These are phyloP conservation scores for Cronartium quercuum DNA, from an alignment of 1,284 basidiomycete genomes.

Conservation along the genomic window DNA sequence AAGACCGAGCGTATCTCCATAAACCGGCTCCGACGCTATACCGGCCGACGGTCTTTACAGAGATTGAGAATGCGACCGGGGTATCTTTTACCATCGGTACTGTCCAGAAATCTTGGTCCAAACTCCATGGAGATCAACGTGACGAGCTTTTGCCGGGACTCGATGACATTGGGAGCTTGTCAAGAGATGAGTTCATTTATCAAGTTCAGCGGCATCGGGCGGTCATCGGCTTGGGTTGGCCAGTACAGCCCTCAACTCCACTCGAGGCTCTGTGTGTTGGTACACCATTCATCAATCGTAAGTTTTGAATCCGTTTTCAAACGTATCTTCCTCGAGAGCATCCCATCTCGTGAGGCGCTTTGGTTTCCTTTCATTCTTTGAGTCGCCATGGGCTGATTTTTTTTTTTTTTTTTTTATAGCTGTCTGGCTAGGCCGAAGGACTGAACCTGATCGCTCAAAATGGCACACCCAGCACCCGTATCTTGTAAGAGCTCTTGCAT, in stretches of 20 bases:
- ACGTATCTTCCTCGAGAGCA: too few relatives aligned
- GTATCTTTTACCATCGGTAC: constrained; percentile 1
- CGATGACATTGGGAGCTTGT: not conserved
- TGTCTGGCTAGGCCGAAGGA: not conserved
- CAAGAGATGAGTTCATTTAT: not conserved
- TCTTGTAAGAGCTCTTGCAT: not conserved
- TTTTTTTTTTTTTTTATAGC: not conserved
- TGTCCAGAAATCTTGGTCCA: not conserved
- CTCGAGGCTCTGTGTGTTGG: constrained; percentile 4
- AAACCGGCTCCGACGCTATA: not conserved
- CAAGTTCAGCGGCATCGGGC: not conserved
- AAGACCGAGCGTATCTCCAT: not conserved
- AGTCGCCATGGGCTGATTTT: not conserved
- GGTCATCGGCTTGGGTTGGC: not conserved
- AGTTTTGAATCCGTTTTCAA: not conserved
- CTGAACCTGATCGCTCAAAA: not conserved
- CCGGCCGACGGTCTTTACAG: not conserved
- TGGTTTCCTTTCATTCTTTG: not conserved
- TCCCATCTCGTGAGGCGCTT: not conserved
- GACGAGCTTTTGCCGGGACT: not conserved
- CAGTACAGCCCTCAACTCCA: not conserved
- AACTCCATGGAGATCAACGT: not conserved
- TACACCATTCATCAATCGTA: constrained; percentile 2
- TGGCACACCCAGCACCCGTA: constrained; percentile 1
- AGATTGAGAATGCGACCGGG: not conserved